Base-by-base conservation (phyloP, 305 asterid species). In the Fraxinus sp. region DNA sequence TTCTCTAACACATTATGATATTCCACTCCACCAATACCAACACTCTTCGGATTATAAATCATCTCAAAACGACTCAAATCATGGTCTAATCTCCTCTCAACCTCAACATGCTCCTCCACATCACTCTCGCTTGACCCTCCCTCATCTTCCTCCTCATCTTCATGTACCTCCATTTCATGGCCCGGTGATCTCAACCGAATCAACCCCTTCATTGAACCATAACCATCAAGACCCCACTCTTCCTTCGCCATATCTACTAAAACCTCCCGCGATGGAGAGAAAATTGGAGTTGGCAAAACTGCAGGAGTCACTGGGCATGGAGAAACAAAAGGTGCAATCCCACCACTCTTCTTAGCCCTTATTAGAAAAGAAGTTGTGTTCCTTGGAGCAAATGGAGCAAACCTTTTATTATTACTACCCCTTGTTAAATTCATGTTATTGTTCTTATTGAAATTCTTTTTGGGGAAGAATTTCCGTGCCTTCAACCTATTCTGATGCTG, bases 11-110 rank as follows among this genome's bases (percentile, higher is more conserved):
- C 88, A 79, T 92, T 90, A 44, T 87, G 89, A 77, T 88, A 86
- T 18, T 91, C 94, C 78, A 83, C 36, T 80, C 89, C 93, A n/a
- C 90, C 87, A 9, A 26, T 84, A 71, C 74, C 78, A 16, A 20
- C 79, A n/a, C 33, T 86, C 66, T 80, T 93, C 0, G 98, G 98
- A 83, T 88, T 80, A 66, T 87, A 95, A 57, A 93, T 86, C 98
- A 95, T 95, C 91, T 95, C 98, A 70, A 95, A 95, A 80, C 97
- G 89, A 83, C 98, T 95, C 90, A 95, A 86, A 78, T 91, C 98
- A 85, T 92, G 97, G 78, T 92, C 96, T 86, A 94, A 86, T 86
- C 98, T 91, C 89, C 94, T 91, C 89, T 94, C 98, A 36, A 92
- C 95, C 90, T 95, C 98, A 22, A 91, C 92, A 71, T 93, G 98